Evolutionary conservation across 441 rosid genomes (phyloP).

Genomic region (Oxalis stricta): DNA sequence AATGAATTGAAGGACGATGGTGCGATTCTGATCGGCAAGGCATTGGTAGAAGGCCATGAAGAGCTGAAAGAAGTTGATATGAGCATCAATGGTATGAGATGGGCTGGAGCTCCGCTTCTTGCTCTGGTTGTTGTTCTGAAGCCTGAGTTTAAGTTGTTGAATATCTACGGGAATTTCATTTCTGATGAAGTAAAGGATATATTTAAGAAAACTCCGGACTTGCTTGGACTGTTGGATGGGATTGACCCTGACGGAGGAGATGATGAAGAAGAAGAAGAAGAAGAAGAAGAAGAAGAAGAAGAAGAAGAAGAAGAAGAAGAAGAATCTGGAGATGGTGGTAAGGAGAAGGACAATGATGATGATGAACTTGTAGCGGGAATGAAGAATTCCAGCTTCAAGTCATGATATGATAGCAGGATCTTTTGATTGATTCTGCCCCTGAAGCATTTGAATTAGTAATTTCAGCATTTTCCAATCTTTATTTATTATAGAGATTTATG

Average conservation of each 20-base stretch:
- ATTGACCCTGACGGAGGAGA: constrained; percentile 81
- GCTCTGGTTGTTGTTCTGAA: constrained; percentile 37
- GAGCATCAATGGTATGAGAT: constrained; percentile 39
- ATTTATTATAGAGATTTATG: too few species aligned
- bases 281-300: constrained; percentile 31
- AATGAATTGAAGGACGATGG: constrained; percentile 65
- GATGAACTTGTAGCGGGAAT: too few species aligned
- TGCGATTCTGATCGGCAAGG: constrained; percentile 35
- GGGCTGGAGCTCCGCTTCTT: constrained; percentile 46
- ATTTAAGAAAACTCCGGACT: constrained; percentile 26
- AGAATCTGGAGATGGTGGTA: too few species aligned
- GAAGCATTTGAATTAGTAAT: too few species aligned
- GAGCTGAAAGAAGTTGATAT: constrained; percentile 44
- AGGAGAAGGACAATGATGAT: too few species aligned
- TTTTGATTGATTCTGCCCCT: too few species aligned
- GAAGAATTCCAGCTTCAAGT: too few species aligned
- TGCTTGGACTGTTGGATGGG: constrained; percentile 43
- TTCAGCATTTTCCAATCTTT: too few species aligned
- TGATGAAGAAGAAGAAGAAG: constrained; percentile 40
- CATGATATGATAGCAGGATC: too few species aligned
- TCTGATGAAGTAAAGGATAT: constrained; percentile 46
- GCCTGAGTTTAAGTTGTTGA: constrained; percentile 32
- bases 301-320: constrained; percentile 59
- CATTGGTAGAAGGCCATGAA: constrained; percentile 37
- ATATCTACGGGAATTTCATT: constrained; percentile 46